Base-by-base conservation (phyloP, 2,329 filamentous ascomycete genomes). In the Knoxdaviesia capensis region DNA sequence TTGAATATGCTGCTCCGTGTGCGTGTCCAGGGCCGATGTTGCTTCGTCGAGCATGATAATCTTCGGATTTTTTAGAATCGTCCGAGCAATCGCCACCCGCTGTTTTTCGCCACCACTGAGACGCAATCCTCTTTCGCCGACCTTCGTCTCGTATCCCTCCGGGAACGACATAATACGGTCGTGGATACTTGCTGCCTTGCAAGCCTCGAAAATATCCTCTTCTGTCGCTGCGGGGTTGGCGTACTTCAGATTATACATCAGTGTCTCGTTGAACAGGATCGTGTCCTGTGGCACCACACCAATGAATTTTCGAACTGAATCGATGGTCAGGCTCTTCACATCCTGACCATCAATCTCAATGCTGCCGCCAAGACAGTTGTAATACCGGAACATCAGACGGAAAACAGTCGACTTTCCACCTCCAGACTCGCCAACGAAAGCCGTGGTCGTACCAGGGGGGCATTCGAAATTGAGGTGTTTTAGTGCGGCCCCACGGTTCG, bases 391-490 rank as follows among this genome's bases (percentile, higher is more conserved):
- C 56, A 98, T 77, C 40, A 96, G 71, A 41, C 90, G 80, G 65
- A 98, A 94, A 30, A 98, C 73, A 0, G 90, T 98, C 3, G 88
- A 96, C 59, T 98, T 98, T 49, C 90, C 90, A 45, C 90, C 90
- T 38, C 90, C 90, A 32, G 88, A 96, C 58, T 96, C 88, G 48
- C 90, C 90, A 11, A 98, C 90, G 48, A 98, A 78, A 1, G 90
- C 90, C 5, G 88, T 98, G 0, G 87, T 96, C 1, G 86, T 94
- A 41, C 90, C 90, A 2, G 90, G 87, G 11, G 66, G 63, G 57
- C 87, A 94, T 48, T 80, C 77, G 59, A 98, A 96, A 48, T 73
- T 79, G 40, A 98, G 68, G 38, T 86, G 78, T 48, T 80, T 77
- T 47, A 98, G 62, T 1, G 90, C 90, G 6, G 86, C 79, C 55